Base-by-base conservation (phyloP, 169 alveolate genomes). In the Plasmodium malariae region DNA sequence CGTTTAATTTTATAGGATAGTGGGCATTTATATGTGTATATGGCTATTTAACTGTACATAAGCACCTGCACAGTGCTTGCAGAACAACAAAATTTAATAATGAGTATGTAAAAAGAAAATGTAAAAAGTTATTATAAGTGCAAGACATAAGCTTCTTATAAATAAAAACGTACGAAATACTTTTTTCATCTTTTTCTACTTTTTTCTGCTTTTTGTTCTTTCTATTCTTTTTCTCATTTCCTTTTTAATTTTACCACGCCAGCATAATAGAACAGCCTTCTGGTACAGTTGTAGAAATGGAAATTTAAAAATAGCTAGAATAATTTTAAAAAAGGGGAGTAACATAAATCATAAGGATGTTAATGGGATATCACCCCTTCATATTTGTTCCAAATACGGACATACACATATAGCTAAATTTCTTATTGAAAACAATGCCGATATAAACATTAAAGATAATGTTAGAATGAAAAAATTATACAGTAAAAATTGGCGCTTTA, bases 261-360 rank as follows among this genome's bases (percentile, higher is more conserved):
- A 76, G 89, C 60, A 76, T 36, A 76, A 76, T 37, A 76, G 89
- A 21, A 76, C 89, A 26, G 89, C 89, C 28, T 63, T 76, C 37
- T 76, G 89, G 89, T 76, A 76, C 21, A 62, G 78, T 45, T 76
- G 89, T 67, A 48, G 78, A 67, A 76, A 76, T 76, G 89, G 89
- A 11, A 76, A 43, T 55, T 54, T 76, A 76, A 76, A 76, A 55
- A 76, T 76, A 48, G 89, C 89, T 9, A 76, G 67, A 36, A 62
- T 76, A 76, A 76, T 76, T 76, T 76, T 76, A 37, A 76, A 76
- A 54, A 76, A 76, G 30, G 89, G 89, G 36, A 76, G 89, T 62
- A 76, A 76, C 60, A 76, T 76, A 48, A 76, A 76, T 76, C 89
- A 76, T 76, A 76, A 63, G 37, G 89, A 76, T 54, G 45, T 67